These are phyloP conservation scores for Pythium periplocum DNA, from an alignment of 352 stramenopile genomes.

Conservation along the genomic window DNA sequence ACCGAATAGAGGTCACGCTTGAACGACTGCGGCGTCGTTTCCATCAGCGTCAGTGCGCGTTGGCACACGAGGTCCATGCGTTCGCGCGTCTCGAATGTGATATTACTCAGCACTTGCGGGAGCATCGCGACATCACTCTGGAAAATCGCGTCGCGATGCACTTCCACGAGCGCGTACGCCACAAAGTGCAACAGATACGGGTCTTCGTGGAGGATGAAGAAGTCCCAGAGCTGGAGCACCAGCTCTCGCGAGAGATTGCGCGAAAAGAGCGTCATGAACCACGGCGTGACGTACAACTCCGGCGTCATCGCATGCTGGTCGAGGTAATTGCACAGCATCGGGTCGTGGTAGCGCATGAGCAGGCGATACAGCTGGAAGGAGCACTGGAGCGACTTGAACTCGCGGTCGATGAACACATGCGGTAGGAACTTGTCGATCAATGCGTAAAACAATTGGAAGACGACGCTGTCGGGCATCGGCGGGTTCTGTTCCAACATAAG, in stretches of 20 bases:
- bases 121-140: slow-evolving; percentile 67
- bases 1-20: slow-evolving; percentile 77
- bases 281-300: slow-evolving; percentile 91
- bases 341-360: slow-evolving; percentile 91
- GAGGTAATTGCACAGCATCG: slow-evolving; percentile 79
- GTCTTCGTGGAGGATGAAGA: slow-evolving; percentile 87
- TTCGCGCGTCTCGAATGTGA: slow-evolving; percentile 53
- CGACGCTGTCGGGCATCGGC: slow-evolving; percentile 48
- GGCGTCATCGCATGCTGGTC: slow-evolving; percentile 91
- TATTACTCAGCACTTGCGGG: slow-evolving; percentile 71
- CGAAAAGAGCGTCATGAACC: slow-evolving; percentile 94
- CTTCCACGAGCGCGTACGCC: slow-evolving; percentile 73
- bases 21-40: slow-evolving; percentile 71
- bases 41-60: slow-evolving; percentile 42
- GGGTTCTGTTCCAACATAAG: slow-evolving; percentile 58
- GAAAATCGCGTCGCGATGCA: slow-evolving; percentile 55
- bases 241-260: slow-evolving; percentile 65
- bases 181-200: slow-evolving; percentile 88
- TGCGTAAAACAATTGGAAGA: slow-evolving; percentile 88
- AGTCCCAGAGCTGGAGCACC: slow-evolving; percentile 88
- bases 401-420: slow-evolving; percentile 84
- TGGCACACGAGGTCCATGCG: slow-evolving; percentile 59
- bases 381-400: slow-evolving; percentile 90
- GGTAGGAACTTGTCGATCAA: slow-evolving; percentile 87
- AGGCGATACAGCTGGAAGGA: slow-evolving; percentile 90